A percentile compares a stretch with the other conserved stretches of the same genome.
These are phyloP conservation scores for Erysimum cheiranthoides DNA, from an alignment of 345 rosid genomes.

Conservation along the genomic window DNA sequence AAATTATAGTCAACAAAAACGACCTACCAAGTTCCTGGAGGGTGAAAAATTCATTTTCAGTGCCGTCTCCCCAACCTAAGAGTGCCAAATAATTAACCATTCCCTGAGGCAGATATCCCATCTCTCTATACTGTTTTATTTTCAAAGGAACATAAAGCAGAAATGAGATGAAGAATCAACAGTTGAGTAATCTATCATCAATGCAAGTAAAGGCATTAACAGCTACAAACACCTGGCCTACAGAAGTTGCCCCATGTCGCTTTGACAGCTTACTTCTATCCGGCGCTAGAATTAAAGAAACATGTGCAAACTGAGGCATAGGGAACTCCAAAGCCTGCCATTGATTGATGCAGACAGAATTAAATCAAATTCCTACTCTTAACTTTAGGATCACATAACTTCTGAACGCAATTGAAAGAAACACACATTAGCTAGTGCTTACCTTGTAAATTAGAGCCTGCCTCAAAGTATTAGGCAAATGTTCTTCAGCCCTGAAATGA, in stretches of 20 bases:
- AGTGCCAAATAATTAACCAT: conserved; percentile 96
- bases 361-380: conserved; percentile 22
- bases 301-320: conserved; percentile 93
- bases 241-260: conserved; percentile 96
- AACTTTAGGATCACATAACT: conserved; percentile 30
- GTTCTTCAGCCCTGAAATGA: conserved; percentile 87
- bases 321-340: conserved; percentile 85
- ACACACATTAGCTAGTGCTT: conserved; percentile 27
- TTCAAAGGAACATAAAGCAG: not conserved
- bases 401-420: conserved; percentile 23
- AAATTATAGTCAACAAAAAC: conserved; percentile 10
- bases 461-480: conserved; percentile 88
- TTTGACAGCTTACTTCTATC: conserved; percentile 94
- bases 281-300: conserved; percentile 92
- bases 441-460: conserved; percentile 96
- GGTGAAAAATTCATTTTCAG: conserved; percentile 91
- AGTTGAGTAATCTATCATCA: conserved; percentile 13
- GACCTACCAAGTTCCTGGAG: conserved; percentile 80
- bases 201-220: conserved; percentile 12
- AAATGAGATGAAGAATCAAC: conserved; percentile 19
- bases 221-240: conserved; percentile 74
- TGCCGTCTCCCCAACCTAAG: conserved; percentile 99
- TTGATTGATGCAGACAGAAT: conserved; percentile 35
- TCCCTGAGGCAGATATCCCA: conserved; percentile 93
- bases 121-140: conserved; percentile 74